Base-by-base conservation (phyloP, 164 flowering plant species). In the Hamamelis virginiana region DNA sequence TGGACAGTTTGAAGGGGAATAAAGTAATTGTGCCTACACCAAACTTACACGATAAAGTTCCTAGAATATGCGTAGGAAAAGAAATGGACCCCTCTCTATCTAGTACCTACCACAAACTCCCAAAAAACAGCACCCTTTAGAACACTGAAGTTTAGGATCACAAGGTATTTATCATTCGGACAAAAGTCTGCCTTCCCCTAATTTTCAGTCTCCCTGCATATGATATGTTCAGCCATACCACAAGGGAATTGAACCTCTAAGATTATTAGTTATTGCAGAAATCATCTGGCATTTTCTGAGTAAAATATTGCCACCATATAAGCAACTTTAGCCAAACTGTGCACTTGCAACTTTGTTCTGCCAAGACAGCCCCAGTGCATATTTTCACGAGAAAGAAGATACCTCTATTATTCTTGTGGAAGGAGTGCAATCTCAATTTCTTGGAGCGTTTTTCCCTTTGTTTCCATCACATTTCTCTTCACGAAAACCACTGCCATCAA, bases 381-480 rank as follows among this genome's bases (percentile, higher is more conserved):
- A 11, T 21, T 45, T 63, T 45, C n/a, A 45, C 18, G n/a, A n/a
- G n/a, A n/a, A n/a, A n/a, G n/a, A 18, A 18, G 58, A 3, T 45
- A 44, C 64, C 63, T 53, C 47, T 77, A 80, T 38, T 77, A 80
- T 38, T 75, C 78, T 51, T 74, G 82, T 13, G 96, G 88, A 64
- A 93, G 92, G 72, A 96, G 92, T 5, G 99, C 80, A 43, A 96
- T 89, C 84, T 96, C 99, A 55, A 96, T 93, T 80, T 96, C 99
- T 75, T 93, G 97, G 38, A 96, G 94, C 22, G 99, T 76, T 73
- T 83, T 96, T 64, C 99, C 99, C 84, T 96, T 96, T 23, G 99
- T 96, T 79, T 96, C 99, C 67, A 96, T 72, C 43, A 96, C 87
- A 77, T 89, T 91, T 61, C 74, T 87, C 82, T 90, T 91, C 64